These are phyloP conservation scores for Sungouiella blattae DNA, from an alignment of 805 yeast genomes.

Conservation along the genomic window DNA sequence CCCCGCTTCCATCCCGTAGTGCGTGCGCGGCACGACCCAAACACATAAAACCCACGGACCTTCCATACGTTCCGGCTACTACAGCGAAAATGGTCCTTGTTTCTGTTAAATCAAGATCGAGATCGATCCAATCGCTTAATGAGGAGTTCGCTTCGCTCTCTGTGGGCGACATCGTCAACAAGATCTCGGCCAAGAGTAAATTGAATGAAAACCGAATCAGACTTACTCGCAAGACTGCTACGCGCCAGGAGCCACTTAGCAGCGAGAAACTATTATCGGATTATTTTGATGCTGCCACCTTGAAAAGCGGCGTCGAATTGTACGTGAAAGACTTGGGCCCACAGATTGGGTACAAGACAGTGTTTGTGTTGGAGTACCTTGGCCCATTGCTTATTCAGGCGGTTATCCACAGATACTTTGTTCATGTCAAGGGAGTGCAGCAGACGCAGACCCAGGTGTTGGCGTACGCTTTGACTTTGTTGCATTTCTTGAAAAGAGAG, in stretches of 20 bases:
- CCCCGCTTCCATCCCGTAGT: no score
- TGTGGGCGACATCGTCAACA: conserved; percentile 41
- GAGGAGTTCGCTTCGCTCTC: conserved; percentile 29
- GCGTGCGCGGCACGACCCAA: no score
- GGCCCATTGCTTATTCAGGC: conserved; percentile 88
- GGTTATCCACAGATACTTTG: conserved; percentile 46
- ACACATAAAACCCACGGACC: no score
- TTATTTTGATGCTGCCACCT: conserved; percentile 42
- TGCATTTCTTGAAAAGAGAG: conserved; percentile 87
- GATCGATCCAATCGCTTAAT: conserved; percentile 47
- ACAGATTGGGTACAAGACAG: conserved; percentile 88
- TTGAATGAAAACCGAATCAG: conserved; percentile 32
- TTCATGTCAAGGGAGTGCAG: conserved; percentile 13
- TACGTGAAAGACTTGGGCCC: conserved; percentile 88
- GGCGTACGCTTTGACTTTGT: conserved; percentile 53
- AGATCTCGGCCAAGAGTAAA: conserved; percentile 44
- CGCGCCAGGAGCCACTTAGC: conserved; percentile 43
- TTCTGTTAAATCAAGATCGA: conserved; percentile 59
- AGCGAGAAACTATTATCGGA: conserved; percentile 30
- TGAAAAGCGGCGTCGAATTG: conserved; percentile 40
- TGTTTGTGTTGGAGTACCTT: conserved; percentile 80
- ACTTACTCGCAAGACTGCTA: conserved; percentile 19
- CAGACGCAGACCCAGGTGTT: conserved; percentile 49
- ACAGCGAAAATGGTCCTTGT: conserved; percentile 52
- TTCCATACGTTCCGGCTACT: no score